Percentiles rank a stretch among this genome's conserved stretches.
Evolutionary conservation across 2,329 filamentous ascomycete species (phyloP).

Genomic region (Cadophora sp.): DNA sequence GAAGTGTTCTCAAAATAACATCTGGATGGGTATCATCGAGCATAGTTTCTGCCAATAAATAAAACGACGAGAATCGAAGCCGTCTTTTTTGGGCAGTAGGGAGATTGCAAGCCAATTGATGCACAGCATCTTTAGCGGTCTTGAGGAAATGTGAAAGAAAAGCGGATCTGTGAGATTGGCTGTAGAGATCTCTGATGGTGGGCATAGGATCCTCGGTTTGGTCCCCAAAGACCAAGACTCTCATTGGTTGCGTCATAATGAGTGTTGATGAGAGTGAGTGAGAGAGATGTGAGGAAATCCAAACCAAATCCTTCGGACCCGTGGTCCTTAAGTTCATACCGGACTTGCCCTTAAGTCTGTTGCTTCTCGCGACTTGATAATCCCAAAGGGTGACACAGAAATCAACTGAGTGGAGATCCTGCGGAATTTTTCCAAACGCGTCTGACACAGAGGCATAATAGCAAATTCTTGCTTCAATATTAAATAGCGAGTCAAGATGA

Average conservation of each 20-base stretch:
- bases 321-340: not conserved
- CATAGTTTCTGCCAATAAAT: not conserved
- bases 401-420: not conserved
- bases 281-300: not conserved
- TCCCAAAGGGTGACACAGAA: not conserved
- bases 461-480: not conserved
- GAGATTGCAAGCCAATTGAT: not conserved
- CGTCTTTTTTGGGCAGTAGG: not conserved
- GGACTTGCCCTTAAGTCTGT: not conserved
- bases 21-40: not conserved
- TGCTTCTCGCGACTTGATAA: not conserved
- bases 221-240: conserved; percentile 4
- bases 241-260: conserved; percentile 8
- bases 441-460: not conserved
- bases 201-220: not conserved
- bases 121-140: conserved; percentile 8
- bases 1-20: conserved; percentile 1
- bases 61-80: conserved; percentile 4
- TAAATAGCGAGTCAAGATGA: not conserved
- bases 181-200: not conserved
- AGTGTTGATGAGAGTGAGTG: not conserved
- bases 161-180: not conserved
- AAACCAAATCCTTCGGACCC: not conserved
- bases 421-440: not conserved
- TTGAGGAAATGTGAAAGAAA: conserved; percentile 7